These are phyloP conservation scores for Arthroderma sp. DNA, from an alignment of 2,329 filamentous ascomycete genomes.

Conservation along the genomic window DNA sequence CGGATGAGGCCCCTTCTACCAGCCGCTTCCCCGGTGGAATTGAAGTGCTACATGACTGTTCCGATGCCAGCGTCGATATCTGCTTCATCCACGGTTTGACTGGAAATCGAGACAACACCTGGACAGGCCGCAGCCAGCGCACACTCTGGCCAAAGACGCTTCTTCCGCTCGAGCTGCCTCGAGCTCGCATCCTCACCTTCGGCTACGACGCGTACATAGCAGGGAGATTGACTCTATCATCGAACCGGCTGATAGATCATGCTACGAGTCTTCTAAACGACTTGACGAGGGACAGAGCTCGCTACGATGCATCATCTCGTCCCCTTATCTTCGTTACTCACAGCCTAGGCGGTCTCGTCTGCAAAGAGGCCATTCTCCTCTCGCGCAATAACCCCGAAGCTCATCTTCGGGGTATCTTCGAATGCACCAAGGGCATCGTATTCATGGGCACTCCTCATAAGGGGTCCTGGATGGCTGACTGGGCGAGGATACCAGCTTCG, in stretches of 20 bases:
- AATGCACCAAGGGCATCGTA: conserved; percentile 20
- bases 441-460: conserved; percentile 33
- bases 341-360: conserved; percentile 11
- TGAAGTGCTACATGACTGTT: conserved; percentile 6
- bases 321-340: not conserved
- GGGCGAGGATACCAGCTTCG: conserved; percentile 22
- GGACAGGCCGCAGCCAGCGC: conserved; percentile 4
- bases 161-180: not conserved
- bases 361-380: conserved; percentile 27
- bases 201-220: conserved; percentile 11
- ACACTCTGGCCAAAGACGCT: conserved; percentile 11
- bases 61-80: conserved; percentile 7
- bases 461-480: conserved; percentile 27
- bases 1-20: not conserved
- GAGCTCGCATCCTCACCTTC: conserved; percentile 5
- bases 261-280: not conserved
- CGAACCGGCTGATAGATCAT: not conserved
- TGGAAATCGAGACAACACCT: conserved; percentile 13
- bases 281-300: not conserved
- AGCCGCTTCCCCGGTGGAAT: conserved; percentile 4
- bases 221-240: not conserved
- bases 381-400: conserved; percentile 24
- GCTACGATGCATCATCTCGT: not conserved
- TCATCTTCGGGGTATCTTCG: conserved; percentile 23
- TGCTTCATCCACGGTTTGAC: conserved; percentile 15